phyloP scores from a whole-genome alignment of 352 stramenopile species.

The Achlya hypogyna region DNA sequence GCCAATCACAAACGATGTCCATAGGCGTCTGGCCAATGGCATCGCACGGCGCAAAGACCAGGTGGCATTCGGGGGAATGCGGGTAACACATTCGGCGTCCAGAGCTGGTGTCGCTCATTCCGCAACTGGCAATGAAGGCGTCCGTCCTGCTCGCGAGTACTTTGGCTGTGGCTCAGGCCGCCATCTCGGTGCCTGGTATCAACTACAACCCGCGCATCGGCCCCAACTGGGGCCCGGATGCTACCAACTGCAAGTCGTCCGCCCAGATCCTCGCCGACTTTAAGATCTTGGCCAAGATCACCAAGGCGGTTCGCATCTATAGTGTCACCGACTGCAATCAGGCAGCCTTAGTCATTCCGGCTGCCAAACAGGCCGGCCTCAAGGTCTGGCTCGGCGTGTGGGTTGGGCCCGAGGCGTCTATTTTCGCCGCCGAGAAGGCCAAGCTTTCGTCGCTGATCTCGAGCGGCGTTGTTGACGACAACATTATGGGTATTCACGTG shows the following conservation, averaged over 20 bases:
- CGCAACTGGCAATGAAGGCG: neutral
- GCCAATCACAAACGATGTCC: too few species aligned
- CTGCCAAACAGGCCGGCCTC: conserved; percentile 33
- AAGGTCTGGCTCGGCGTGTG: conserved; percentile 48
- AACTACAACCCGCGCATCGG: conserved; percentile 68
- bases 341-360: conserved; percentile 29
- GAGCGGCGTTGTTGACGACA: conserved; percentile 29
- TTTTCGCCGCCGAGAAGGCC: conserved; percentile 35
- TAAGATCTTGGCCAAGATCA: conserved; percentile 34
- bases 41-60: too few species aligned
- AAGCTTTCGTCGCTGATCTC: conserved; percentile 36
- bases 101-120: neutral
- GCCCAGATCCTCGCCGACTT: conserved; percentile 42
- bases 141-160: neutral
- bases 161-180: neutral
- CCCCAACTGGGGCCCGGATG: conserved; percentile 37
- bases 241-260: conserved; percentile 44
- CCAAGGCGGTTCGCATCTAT: conserved; percentile 43
- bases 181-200: conserved; percentile 28
- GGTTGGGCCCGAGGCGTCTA: conserved; percentile 33
- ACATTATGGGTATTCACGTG: conserved; percentile 51
- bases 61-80: too few species aligned
- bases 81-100: neutral
- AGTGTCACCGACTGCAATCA: conserved; percentile 44
- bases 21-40: too few species aligned